Evolutionary conservation across 805 yeast genomes (phyloP), one percentile per base, ranked within the genome.

Genomic region (Kazachstania taianensis): DNA sequence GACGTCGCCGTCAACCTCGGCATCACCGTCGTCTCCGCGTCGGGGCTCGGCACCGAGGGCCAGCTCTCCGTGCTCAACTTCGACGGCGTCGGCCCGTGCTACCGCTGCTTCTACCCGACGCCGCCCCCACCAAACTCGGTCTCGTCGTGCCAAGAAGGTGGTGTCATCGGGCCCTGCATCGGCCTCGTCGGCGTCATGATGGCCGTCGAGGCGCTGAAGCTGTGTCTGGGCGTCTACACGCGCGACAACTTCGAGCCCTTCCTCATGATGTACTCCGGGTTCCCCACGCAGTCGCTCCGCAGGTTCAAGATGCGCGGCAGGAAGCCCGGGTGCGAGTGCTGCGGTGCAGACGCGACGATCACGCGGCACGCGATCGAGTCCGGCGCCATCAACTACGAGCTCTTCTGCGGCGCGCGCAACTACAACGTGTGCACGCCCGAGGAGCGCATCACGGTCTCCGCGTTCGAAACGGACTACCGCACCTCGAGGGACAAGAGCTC

Each of bases 81-180:
- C 53, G 55, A 63, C 20, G 62, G 65, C 15, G 36, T 41, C 3
- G 95, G 94, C 0, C 99, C 99, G 0, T 92, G 99, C 55, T 92
- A 92, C 53, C 65, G 99, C 41, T 92, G 99, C 53, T 76, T 87
- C 58, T 84, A 82, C 47, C 97, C 98, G 0, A 63, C 63, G 6
- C 95, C 97, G 0, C 96, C 98, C 0, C 75, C 87, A 1, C 82
- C 95, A 1, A 78, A 74, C 40, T 67, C 81, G 2, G 85, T 87
- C 1, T 72, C 85, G 0, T 72, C 94, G 0, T 92, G 99, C 49
- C 73, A 82, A 10, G 97, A 86, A 57, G 94, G 94, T 3, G 96
- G 96, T 5, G 94, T 89, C 1, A 57, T 92, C 18, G 98, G 98
- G 0, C 94, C 97, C 0, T 92, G 87, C n/a, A 94, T 92, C 37